These are phyloP conservation scores for Alternaria postmessia DNA, from an alignment of 2,329 filamentous ascomycete genomes.

Conservation along the genomic window DNA sequence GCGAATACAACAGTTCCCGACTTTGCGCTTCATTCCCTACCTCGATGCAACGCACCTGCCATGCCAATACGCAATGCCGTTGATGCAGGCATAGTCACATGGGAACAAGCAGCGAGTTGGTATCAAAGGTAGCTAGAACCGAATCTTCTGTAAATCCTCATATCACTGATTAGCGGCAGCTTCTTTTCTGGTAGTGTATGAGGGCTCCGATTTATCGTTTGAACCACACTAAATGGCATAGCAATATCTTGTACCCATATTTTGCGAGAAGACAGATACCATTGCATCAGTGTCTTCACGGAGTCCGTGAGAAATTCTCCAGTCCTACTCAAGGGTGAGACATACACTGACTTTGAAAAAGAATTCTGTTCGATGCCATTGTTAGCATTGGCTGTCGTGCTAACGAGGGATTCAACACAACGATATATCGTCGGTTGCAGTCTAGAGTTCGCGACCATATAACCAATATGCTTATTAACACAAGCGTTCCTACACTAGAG, in stretches of 20 bases:
- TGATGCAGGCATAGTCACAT: constrained; percentile 35
- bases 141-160: neutral
- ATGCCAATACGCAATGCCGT: constrained; percentile 25
- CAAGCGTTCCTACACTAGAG: constrained; percentile 54
- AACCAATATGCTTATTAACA: constrained; percentile 58
- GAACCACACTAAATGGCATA: constrained; percentile 24
- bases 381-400: constrained; percentile 62
- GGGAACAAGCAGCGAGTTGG: constrained; percentile 37
- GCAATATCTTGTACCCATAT: constrained; percentile 61
- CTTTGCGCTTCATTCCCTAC: constrained; percentile 3
- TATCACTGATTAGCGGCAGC: constrained; percentile 20
- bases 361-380: constrained; percentile 61
- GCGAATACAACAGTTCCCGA: neutral
- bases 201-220: neutral
- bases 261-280: constrained; percentile 57
- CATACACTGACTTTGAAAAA: neutral
- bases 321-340: neutral
- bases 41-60: constrained; percentile 8
- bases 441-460: constrained; percentile 50
- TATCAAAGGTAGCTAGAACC: constrained; percentile 30
- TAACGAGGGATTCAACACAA: constrained; percentile 53
- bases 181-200: constrained; percentile 46
- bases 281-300: constrained; percentile 57
- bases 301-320: constrained; percentile 43
- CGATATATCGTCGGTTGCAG: constrained; percentile 47